Base-by-base conservation (phyloP, 805 yeast genomes). In the Candida stauntonica region DNA sequence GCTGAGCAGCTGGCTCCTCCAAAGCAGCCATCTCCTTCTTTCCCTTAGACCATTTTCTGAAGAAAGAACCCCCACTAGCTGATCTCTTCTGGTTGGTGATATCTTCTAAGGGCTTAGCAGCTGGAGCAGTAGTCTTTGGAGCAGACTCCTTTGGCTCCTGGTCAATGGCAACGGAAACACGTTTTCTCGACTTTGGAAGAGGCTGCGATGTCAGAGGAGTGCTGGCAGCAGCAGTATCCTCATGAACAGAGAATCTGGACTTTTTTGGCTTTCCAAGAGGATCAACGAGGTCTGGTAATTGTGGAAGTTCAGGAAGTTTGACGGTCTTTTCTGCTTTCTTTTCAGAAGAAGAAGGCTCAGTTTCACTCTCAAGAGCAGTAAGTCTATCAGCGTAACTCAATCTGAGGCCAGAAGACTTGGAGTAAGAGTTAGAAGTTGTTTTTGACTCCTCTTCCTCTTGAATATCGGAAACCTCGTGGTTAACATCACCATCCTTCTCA, bases 301-400 rank as follows among this genome's bases (percentile, higher is more conserved):
- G 53, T 20, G 54, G 56, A 23, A 47, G 47, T 42, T 40, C 55
- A 35, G 64, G 60, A 34, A 42, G 49, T 43, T 36, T 39, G 29
- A 42, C 28, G 23, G 33, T 35, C 41, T 39, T 46, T 17, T 29
- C 8, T 12, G 28, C 41, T 9, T 27, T 17, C 9, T 35, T 47
- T 17, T 32, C 35, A 17, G 36, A 35, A 24, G 44, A 44, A 12
- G 34, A 41, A 33, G 19, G 29, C 14, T 18, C 15, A 17, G n/a
- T 14, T 18, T 29, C 32, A 7, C 12, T 14, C 26, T 44, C 41
- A 29, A 49, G 44, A 3, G 51, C 55, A 24, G 55, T 56, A 34
- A 63, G 56, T 45, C 70, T 60, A 45, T 67, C 70, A 31, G 70
- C 67, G 43, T 57, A 64, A 43, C 62, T 64, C 37, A 66, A 42